A percentile compares a stretch with the other conserved stretches of the same genome.
Evolutionary conservation across 176 grass and related monocot genomes (phyloP).

Genomic region (Dendrocalamus sinicus): DNA sequence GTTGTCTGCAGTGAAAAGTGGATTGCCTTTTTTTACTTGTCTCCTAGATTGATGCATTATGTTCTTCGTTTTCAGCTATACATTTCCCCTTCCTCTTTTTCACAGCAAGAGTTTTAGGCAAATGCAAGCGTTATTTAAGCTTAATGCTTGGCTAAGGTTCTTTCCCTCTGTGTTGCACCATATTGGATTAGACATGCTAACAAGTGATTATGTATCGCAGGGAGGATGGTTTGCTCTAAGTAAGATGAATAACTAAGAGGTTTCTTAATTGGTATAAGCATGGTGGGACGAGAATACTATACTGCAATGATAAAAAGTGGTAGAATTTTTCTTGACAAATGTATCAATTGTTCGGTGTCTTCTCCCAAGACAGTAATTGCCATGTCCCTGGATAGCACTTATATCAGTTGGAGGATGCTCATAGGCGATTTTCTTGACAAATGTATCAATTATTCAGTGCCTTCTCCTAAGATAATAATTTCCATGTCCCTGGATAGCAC

Average conservation of each 20-base stretch:
- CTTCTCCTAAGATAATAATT: slow-evolving; percentile 37
- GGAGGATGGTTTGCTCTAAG: background rate
- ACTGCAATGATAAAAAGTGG: slow-evolving; percentile 41
- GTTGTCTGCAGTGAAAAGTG: slow-evolving; percentile 55
- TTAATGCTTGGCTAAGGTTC: slow-evolving; percentile 31
- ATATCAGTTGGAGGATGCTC: slow-evolving; percentile 24
- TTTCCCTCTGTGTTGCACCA: background rate
- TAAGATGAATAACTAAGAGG: slow-evolving; percentile 16
- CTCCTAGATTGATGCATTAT: slow-evolving; percentile 35
- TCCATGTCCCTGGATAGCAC: slow-evolving; percentile 9
- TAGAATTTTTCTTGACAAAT: slow-evolving; percentile 38
- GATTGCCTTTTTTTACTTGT: slow-evolving; percentile 79
- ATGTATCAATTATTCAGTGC: slow-evolving; percentile 41
- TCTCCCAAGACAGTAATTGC: slow-evolving; percentile 36
- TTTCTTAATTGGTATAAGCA: slow-evolving; percentile 23
- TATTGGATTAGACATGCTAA: slow-evolving; percentile 6
- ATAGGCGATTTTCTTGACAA: slow-evolving; percentile 33
- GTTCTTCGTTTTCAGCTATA: slow-evolving; percentile 23
- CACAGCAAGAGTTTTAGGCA: slow-evolving; percentile 14
- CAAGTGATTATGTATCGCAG: slow-evolving; percentile 31
- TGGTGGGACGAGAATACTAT: slow-evolving; percentile 50
- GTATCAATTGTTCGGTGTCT: slow-evolving; percentile 38
- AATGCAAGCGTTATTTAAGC: slow-evolving; percentile 27
- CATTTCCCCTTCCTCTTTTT: slow-evolving; percentile 14
- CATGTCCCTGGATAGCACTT: slow-evolving; percentile 9